Percentiles rank a stretch among this genome's conserved stretches.
Evolutionary conservation across 768 basidiomycete species (phyloP).

Genomic region (Phlegmacium glaucopus): DNA sequence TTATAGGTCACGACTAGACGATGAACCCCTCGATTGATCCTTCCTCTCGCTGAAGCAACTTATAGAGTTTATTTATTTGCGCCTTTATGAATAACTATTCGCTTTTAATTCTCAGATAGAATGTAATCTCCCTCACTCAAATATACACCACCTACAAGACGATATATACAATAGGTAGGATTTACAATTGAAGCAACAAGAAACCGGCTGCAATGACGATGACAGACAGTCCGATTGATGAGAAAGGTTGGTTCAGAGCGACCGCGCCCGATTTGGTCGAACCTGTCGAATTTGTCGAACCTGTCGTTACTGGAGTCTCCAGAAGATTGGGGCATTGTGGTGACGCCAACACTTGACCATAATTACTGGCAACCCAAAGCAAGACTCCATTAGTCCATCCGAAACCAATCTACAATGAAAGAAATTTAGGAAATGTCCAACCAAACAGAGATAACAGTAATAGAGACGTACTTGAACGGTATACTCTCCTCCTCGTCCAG

Average conservation of each 20-base stretch:
- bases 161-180: too few relatives aligned
- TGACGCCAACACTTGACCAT: slow-evolving; percentile 53
- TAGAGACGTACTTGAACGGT: slow-evolving; percentile 61
- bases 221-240: too few relatives aligned
- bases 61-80: background rate
- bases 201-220: too few relatives aligned
- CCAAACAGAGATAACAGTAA: too few relatives aligned
- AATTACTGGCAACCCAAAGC: slow-evolving; percentile 70
- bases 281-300: too few relatives aligned
- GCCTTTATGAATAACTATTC: background rate
- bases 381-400: slow-evolving; percentile 88
- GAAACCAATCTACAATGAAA: slow-evolving; percentile 56
- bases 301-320: slow-evolving; percentile 18
- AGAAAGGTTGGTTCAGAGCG: slow-evolving; percentile 28
- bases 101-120: background rate
- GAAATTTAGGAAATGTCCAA: background rate
- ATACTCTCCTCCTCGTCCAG: slow-evolving; percentile 84
- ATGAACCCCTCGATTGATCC: slow-evolving; percentile 19
- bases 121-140: background rate
- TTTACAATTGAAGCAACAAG: too few relatives aligned
- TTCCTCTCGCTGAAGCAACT: too few relatives aligned
- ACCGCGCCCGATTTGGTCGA: background rate
- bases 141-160: background rate
- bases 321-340: slow-evolving; percentile 59
- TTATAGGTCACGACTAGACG: slow-evolving; percentile 20